Evolutionary conservation across 176 grass and related monocot species (phyloP), one percentile per base, ranked within the genome.

Genomic region (Zoysia pacifica): DNA sequence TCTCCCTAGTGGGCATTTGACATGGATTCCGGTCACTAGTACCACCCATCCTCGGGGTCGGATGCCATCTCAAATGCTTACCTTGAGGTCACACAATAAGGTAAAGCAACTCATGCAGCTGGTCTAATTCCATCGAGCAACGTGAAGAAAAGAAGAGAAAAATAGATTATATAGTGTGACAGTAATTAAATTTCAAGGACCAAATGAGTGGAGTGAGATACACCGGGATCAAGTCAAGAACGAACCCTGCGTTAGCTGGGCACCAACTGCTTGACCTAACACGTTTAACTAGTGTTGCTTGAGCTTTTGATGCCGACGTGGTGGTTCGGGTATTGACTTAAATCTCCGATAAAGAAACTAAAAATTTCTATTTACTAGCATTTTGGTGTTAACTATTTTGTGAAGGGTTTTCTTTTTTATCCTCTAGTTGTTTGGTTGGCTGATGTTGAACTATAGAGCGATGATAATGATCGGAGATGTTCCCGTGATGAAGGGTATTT

Each of bases 311-410:
- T 42, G 86, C 83, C 67, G 81, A 43, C 79, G 86, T 86, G 91
- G 87, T 93, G 91, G 91, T 93, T 93, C 91, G 91, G 91, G 91
- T 87, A 90, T 93, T 93, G 91, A 93, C 91, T 93, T 89, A 18
- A 79, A 65, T 74, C 87, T 75, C 90, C 70, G 28, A 50, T 28
- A 55, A 84, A 71, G 37, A 59, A 66, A 65, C 15, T 41, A 4
- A 52, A 55, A 65, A 19, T 66, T 20, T 70, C 84, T 49, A 69
- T 5, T 40, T 39, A 9, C 42, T 81, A 73, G 72, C 63, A 65
- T 50, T 61, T 85, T 81, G 44, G 50, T 66, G 28, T 28, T 85
- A 35, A 52, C 67, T 14, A 36, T 66, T 77, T 47, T 76, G 77
- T 88, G 70, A 80, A 80, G 63, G 36, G 65, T 83, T 70, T 62